phyloP scores from a whole-genome alignment of 2,329 filamentous ascomycete species.

The Verticillium albo-atrum region DNA sequence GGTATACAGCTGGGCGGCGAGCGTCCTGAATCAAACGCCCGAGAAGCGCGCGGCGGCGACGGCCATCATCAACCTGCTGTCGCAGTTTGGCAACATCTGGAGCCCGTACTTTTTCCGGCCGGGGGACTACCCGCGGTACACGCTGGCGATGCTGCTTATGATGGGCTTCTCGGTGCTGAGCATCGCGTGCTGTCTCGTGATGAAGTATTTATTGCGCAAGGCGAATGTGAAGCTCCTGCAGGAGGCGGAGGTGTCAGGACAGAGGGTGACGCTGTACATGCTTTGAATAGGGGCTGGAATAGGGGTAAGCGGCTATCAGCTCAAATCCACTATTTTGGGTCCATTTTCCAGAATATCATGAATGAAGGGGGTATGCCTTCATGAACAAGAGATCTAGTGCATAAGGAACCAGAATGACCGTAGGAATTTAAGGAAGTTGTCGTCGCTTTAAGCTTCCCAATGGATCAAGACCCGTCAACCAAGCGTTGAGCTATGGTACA shows the following conservation, averaged over 20 bases:
- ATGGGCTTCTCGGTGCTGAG: conserved; percentile 6
- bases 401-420: too few species aligned
- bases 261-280: not conserved
- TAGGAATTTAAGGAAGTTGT: too few species aligned
- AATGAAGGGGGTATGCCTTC: too few species aligned
- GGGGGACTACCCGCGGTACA: conserved; percentile 21
- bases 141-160: conserved; percentile 19
- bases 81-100: conserved; percentile 30
- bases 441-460: too few species aligned
- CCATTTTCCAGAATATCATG: too few species aligned
- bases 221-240: not conserved
- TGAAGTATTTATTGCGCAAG: not conserved
- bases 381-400: too few species aligned
- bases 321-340: too few species aligned
- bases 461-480: too few species aligned
- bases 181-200: not conserved
- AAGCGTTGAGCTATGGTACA: too few species aligned
- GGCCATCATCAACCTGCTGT: conserved; percentile 29
- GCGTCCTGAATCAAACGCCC: conserved; percentile 25
- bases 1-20: conserved; percentile 27
- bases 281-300: too few species aligned
- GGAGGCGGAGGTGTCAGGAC: not conserved
- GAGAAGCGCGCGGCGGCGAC: conserved; percentile 30
- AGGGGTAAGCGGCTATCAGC: too few species aligned
- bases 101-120: conserved; percentile 31